A percentile compares a stretch with the other conserved stretches of the same genome.
phyloP scores from a whole-genome alignment of 768 basidiomycete genomes.

The Gloeopeniophorella convolvens region DNA sequence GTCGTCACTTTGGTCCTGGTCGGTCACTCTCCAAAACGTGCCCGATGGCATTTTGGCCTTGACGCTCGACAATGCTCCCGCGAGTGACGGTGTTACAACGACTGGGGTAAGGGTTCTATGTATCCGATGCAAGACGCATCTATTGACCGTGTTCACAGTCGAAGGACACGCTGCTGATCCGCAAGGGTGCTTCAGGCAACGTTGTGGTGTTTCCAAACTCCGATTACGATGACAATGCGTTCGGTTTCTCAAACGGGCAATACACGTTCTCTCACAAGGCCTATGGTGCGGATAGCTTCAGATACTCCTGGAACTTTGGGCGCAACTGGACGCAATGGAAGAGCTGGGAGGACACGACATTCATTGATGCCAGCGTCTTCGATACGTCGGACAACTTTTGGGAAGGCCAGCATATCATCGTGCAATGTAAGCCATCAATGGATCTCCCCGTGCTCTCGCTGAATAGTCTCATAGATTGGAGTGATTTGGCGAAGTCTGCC shows the following conservation, averaged over 20 bases:
- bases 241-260: slow-evolving; percentile 51
- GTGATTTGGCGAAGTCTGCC: slow-evolving; percentile 52
- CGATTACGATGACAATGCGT: slow-evolving; percentile 64
- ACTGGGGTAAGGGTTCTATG: slow-evolving; percentile 47
- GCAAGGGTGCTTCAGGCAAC: slow-evolving; percentile 72
- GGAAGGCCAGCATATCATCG: slow-evolving; percentile 77
- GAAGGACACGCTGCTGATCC: slow-evolving; percentile 71
- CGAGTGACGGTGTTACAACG: slow-evolving; percentile 34
- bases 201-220: slow-evolving; percentile 81
- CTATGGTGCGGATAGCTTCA: slow-evolving; percentile 78
- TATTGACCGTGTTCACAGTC: slow-evolving; percentile 31
- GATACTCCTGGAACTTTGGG: slow-evolving; percentile 85
- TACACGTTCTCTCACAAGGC: slow-evolving; percentile 80
- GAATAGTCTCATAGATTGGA: slow-evolving; percentile 58
- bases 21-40: slow-evolving; percentile 64
- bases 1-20: slow-evolving; percentile 64
- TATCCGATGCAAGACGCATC: neutral
- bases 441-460: neutral
- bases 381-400: slow-evolving; percentile 49
- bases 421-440: slow-evolving; percentile 62
- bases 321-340: slow-evolving; percentile 79
- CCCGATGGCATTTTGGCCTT: slow-evolving; percentile 82
- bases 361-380: slow-evolving; percentile 56
- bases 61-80: slow-evolving; percentile 50
- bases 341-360: slow-evolving; percentile 68